Evolutionary conservation across 164 flowering plant genomes (phyloP), one percentile per base, ranked within the genome.

Genomic region (Houttuynia cordata): DNA sequence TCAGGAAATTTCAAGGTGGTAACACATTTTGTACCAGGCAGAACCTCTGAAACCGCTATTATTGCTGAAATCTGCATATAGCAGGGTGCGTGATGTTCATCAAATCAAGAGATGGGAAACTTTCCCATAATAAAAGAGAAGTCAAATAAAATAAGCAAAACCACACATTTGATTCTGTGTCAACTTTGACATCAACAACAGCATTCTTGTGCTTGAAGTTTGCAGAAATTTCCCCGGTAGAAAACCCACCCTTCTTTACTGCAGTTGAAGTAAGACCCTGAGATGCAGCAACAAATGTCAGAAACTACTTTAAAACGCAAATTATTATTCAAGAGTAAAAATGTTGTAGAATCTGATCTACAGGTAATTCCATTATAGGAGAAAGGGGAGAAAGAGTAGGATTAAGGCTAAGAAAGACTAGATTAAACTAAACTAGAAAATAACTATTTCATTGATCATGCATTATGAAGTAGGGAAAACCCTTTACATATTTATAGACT

Each of bases 201-300:
- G 81, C 68, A 58, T 80, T 88, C 64, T 80, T 82, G 73, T 86
- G 81, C 65, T 83, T 83, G 82, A 82, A 90, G 53, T 41, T 73
- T 8, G 84, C 81, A 40, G 76, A 82, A 50, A 90, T 79, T 71
- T 93, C 97, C 8, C 91, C 92, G 23, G 83, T 68, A 24, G 94
- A 82, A 30, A 88, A 74, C 40, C 91, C 96, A 56, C 96, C 99
- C 70, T 88, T 90, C 76, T 83, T 90, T 63, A 80, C 78, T 5
- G 94, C 83, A 41, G 95, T 79, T 62, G 97, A 85, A 12, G 91
- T 88, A 42, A 91, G 81, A 59, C 86, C 98, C 96, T 91, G 62
- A 60, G 69, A 58, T 58, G 17, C 49, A 45, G 17, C 14, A 17
- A 12, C 49, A 12, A n/a, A 4, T 12, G 17, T 45, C 12, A 45